phyloP scores from a whole-genome alignment of 1,139 yeast species.

The Entelexis sorbosivorans region DNA sequence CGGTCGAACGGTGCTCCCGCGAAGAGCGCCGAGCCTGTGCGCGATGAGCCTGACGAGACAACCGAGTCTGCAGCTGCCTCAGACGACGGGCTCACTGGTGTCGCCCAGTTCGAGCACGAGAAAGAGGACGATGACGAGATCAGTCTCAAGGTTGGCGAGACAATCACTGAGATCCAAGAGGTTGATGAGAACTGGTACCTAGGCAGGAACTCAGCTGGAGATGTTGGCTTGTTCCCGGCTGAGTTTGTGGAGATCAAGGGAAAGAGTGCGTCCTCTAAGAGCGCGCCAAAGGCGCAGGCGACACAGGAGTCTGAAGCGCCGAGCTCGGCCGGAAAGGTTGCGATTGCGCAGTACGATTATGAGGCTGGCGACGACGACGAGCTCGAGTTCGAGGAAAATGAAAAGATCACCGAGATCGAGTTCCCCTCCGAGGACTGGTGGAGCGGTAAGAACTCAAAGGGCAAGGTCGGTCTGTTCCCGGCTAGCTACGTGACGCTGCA shows the following conservation, averaged over 20 bases:
- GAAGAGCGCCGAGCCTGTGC: background rate
- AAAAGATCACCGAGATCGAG: slow-evolving; percentile 66
- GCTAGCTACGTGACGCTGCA: slow-evolving; percentile 56
- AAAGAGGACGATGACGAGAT: slow-evolving; percentile 71
- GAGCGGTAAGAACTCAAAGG: slow-evolving; percentile 63
- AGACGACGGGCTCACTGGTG: slow-evolving; percentile 34
- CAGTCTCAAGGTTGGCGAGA: slow-evolving; percentile 53
- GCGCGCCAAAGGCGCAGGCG: slow-evolving; percentile 5
- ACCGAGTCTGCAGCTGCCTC: background rate
- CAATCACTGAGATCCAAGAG: slow-evolving; percentile 52
- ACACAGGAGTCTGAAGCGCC: slow-evolving; percentile 13
- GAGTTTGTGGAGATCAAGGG: slow-evolving; percentile 43
- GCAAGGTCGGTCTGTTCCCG: slow-evolving; percentile 80
- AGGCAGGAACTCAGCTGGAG: slow-evolving; percentile 51
- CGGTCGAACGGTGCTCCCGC: slow-evolving; percentile 1
- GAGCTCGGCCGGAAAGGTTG: slow-evolving; percentile 37
- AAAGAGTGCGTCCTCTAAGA: background rate
- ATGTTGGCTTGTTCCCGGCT: slow-evolving; percentile 66
- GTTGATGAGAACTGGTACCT: slow-evolving; percentile 79
- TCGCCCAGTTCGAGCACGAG: slow-evolving; percentile 46
- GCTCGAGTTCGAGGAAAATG: slow-evolving; percentile 72
- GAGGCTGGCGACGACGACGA: slow-evolving; percentile 77
- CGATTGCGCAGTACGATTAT: slow-evolving; percentile 74
- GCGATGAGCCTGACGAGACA: slow-evolving; percentile 12
- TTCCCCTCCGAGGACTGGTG: slow-evolving; percentile 96